A percentile compares a stretch with the other conserved stretches of the same genome.
Evolutionary conservation across 306 rosid genomes (phyloP).

Genomic region (Fagus crenata): DNA sequence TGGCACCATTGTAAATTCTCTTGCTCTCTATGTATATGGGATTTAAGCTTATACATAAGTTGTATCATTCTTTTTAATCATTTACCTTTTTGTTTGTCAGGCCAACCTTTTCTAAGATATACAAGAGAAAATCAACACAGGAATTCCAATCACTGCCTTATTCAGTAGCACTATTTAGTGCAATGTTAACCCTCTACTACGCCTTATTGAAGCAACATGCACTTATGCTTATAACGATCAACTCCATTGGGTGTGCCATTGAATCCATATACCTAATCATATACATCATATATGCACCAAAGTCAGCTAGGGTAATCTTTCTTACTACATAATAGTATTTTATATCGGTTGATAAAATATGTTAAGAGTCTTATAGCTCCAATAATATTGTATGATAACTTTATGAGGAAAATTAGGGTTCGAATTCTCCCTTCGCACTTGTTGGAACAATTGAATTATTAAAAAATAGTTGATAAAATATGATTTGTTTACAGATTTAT

Average conservation of each 20-base stretch:
- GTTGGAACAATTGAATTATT: neutral
- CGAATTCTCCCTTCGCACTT: neutral
- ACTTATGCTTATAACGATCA: constrained; percentile 32
- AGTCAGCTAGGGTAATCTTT: constrained; percentile 24
- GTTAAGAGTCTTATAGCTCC: neutral
- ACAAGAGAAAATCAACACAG: constrained; percentile 34
- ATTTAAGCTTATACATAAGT: neutral
- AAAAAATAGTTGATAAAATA: no score
- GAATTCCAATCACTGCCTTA: constrained; percentile 41
- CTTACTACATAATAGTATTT: neutral
- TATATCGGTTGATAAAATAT: neutral
- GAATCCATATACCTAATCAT: constrained; percentile 30
- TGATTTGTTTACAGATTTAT: constrained; percentile 25
- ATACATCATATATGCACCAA: constrained; percentile 33
- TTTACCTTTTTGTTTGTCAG: neutral
- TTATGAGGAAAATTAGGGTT: neutral
- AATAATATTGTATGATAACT: no score
- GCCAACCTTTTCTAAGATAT: constrained; percentile 39
- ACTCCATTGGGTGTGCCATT: constrained; percentile 28
- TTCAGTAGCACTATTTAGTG: constrained; percentile 44
- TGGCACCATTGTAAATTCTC: constrained; percentile 37
- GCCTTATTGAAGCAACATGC: constrained; percentile 31
- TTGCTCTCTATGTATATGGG: neutral
- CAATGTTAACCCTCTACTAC: constrained; percentile 42
- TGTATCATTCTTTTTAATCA: neutral